These are phyloP conservation scores for Cytospora piceicola DNA, from an alignment of 2,329 filamentous ascomycete genomes.

Conservation along the genomic window DNA sequence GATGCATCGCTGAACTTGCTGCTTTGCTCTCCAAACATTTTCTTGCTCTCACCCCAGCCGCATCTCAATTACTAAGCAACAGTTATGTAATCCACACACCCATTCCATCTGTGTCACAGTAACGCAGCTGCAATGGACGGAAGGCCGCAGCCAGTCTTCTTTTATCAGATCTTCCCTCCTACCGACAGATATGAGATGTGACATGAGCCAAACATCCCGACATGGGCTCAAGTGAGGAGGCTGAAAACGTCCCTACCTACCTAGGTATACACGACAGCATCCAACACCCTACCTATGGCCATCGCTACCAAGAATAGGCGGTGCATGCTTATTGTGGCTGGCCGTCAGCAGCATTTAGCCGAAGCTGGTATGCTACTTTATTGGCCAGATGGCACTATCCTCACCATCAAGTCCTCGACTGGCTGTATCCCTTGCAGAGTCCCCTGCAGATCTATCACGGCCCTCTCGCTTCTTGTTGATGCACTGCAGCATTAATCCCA, in stretches of 20 bases:
- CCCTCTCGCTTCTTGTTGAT: background rate
- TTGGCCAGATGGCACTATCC: too few relatives aligned
- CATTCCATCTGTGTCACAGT: too few relatives aligned
- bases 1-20: background rate
- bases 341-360: too few relatives aligned
- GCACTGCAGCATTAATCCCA: background rate
- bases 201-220: background rate
- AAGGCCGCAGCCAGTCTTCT: too few relatives aligned
- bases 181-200: too few relatives aligned
- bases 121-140: too few relatives aligned
- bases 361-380: too few relatives aligned
- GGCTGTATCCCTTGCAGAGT: too few relatives aligned
- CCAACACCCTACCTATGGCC: background rate
- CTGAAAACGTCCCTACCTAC: background rate
- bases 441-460: too few relatives aligned
- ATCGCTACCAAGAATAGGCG: background rate
- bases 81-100: background rate
- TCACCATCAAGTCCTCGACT: too few relatives aligned
- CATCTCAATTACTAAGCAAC: background rate
- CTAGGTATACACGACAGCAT: background rate
- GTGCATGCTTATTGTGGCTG: too few relatives aligned
- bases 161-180: too few relatives aligned
- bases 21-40: background rate
- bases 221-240: background rate
- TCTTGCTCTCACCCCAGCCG: background rate